Evolutionary conservation across 2,329 filamentous ascomycete species (phyloP).

Genomic region (Phoma sp.): DNA sequence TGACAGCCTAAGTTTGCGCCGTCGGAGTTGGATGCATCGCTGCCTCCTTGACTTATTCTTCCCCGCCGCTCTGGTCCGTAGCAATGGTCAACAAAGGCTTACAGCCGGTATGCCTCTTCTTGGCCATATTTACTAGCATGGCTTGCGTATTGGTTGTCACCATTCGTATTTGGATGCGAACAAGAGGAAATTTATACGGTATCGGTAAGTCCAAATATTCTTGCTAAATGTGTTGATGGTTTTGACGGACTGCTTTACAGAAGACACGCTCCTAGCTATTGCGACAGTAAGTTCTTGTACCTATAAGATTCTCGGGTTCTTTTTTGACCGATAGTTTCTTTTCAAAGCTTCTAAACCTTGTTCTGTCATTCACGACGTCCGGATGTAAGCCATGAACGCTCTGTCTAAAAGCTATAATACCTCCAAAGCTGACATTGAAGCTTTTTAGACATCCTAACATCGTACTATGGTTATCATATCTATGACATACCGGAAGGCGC

Average conservation of each 20-base stretch:
- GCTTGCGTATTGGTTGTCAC: constrained; percentile 6
- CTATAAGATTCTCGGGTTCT: not conserved
- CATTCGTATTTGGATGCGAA: not conserved
- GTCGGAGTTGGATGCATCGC: too few relatives aligned
- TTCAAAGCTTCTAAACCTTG: constrained; percentile 9
- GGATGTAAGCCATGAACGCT: constrained; percentile 5
- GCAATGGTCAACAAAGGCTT: constrained; percentile 8
- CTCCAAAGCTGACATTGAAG: not conserved
- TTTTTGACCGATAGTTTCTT: not conserved
- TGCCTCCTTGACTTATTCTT: not conserved
- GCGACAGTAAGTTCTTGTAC: constrained; percentile 1
- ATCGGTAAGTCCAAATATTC: constrained; percentile 1
- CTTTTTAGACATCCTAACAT: constrained; percentile 8
- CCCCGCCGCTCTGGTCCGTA: not conserved
- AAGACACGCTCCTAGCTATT: constrained; percentile 12
- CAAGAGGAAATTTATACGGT: not conserved
- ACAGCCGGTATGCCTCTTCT: constrained; percentile 5
- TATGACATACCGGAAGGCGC: constrained; percentile 21
- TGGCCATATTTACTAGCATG: constrained; percentile 11
- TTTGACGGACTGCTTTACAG: not conserved
- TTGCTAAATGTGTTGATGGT: not conserved
- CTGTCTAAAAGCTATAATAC: too few relatives aligned
- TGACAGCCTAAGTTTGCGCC: too few relatives aligned
- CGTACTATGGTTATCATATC: constrained; percentile 24
- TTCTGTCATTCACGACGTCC: constrained; percentile 15